phyloP scores from a whole-genome alignment of 768 basidiomycete genomes.

The Lenzites betulinus region DNA sequence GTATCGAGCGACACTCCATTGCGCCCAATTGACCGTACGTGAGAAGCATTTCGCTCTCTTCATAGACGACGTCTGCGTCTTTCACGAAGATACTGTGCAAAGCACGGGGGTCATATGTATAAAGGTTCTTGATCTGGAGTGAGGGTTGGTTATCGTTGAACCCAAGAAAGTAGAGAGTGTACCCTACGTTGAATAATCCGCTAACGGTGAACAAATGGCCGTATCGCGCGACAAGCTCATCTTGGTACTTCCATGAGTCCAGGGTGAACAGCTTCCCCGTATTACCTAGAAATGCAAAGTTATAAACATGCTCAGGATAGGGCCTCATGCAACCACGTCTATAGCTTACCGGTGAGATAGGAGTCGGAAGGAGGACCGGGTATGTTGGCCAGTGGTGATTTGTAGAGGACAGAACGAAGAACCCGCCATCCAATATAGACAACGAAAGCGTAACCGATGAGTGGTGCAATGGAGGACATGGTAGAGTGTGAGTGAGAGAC shows the following conservation, averaged over 20 bases:
- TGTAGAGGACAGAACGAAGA: neutral
- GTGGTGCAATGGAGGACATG: neutral
- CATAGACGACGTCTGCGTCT: conserved; percentile 20
- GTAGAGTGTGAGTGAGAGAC: neutral
- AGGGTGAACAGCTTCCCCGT: neutral
- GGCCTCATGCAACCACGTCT: too few relatives aligned
- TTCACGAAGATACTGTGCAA: conserved; percentile 20
- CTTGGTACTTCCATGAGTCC: neutral
- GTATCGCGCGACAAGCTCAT: neutral
- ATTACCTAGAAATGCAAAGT: neutral
- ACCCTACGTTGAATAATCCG: neutral
- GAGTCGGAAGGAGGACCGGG: neutral
- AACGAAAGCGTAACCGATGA: neutral
- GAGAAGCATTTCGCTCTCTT: neutral
- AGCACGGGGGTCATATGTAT: conserved; percentile 17
- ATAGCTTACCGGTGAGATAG: neutral
- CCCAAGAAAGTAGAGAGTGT: neutral
- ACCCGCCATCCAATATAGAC: neutral
- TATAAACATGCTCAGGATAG: neutral
- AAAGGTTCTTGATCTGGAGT: neutral
- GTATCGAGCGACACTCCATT: neutral
- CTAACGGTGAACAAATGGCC: neutral
- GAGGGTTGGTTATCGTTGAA: neutral
- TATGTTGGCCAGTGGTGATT: neutral
- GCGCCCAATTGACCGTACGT: neutral